Evolutionary conservation across 495 filamentous ascomycete species (phyloP).

Genomic region (Saxophila tyrrhenica): DNA sequence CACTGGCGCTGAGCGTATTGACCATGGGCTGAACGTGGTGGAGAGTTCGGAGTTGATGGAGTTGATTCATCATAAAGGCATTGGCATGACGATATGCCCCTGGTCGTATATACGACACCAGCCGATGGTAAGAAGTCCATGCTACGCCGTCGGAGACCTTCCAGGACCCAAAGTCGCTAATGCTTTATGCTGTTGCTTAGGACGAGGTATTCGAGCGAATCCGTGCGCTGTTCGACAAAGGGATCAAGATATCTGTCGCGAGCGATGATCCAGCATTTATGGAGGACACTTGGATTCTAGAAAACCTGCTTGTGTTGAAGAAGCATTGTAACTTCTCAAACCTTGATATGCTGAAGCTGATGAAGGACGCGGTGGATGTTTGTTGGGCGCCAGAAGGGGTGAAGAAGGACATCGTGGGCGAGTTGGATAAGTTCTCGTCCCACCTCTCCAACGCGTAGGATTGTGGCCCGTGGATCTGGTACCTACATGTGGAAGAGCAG

Average conservation of each 20-base stretch:
- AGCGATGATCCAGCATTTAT: constrained; percentile 43
- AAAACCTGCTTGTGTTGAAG: constrained; percentile 33
- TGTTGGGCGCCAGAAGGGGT: constrained; percentile 29
- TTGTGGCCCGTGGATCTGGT: too few species aligned
- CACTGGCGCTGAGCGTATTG: constrained; percentile 29
- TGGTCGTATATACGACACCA: constrained; percentile 34
- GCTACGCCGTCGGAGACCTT: too few species aligned
- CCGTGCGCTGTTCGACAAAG: constrained; percentile 27
- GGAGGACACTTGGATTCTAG: constrained; percentile 36
- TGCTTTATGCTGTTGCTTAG: not conserved
- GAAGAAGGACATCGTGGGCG: not conserved
- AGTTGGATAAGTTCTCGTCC: too few species aligned
- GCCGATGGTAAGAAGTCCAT: too few species aligned
- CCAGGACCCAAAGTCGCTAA: too few species aligned
- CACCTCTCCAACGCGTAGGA: too few species aligned
- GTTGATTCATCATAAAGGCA: constrained; percentile 24
- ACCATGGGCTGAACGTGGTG: constrained; percentile 34
- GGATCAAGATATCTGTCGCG: constrained; percentile 55
- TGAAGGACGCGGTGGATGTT: constrained; percentile 33
- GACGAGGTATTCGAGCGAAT: constrained; percentile 32
- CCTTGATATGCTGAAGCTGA: constrained; percentile 30
- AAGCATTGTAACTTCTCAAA: constrained; percentile 28
- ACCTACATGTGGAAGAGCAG: too few species aligned
- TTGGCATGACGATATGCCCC: constrained; percentile 36
- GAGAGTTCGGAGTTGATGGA: constrained; percentile 27